Conservation (phyloP, 108 stramenopile species). For the Fistulifera pelliculosa region DNA sequence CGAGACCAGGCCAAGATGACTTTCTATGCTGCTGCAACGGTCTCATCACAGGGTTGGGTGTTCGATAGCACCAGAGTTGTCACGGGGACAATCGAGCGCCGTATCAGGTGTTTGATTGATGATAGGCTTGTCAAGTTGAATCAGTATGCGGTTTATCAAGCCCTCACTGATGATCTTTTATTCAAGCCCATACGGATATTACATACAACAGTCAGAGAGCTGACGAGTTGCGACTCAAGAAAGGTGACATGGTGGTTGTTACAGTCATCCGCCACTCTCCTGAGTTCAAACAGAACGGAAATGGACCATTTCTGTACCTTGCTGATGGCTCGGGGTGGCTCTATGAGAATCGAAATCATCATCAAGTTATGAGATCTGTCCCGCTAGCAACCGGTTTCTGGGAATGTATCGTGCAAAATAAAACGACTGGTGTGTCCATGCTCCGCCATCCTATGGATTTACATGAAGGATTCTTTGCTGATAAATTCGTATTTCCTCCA, state of each 20-base stretch:
- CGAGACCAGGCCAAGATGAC: not conserved
- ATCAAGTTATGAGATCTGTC: not conserved
- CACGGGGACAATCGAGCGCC: too few species aligned
- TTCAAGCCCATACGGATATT: not conserved
- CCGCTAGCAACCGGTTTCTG: not conserved
- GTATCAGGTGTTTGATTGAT: too few species aligned
- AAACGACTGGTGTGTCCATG: too few species aligned
- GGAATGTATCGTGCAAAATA: not conserved
- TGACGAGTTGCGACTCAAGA: too few species aligned
- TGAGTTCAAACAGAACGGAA: not conserved
- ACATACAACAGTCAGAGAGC: not conserved
- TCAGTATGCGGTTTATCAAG: too few species aligned
- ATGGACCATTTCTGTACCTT: conserved; percentile 25
- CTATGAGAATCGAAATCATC: conserved; percentile 8
- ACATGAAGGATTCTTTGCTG: too few species aligned
- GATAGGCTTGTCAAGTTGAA: too few species aligned
- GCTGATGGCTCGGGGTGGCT: conserved; percentile 29
- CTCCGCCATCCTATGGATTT: too few species aligned
- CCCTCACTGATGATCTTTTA: too few species aligned
- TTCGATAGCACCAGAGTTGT: not conserved
- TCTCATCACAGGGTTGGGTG: too few species aligned
- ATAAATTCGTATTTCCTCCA: too few species aligned
- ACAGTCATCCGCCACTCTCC: not conserved
- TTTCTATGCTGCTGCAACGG: not conserved
- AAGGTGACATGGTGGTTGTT: too few species aligned